Conservation (phyloP, 345 rosid species). For the Rhizophora apiculata region DNA sequence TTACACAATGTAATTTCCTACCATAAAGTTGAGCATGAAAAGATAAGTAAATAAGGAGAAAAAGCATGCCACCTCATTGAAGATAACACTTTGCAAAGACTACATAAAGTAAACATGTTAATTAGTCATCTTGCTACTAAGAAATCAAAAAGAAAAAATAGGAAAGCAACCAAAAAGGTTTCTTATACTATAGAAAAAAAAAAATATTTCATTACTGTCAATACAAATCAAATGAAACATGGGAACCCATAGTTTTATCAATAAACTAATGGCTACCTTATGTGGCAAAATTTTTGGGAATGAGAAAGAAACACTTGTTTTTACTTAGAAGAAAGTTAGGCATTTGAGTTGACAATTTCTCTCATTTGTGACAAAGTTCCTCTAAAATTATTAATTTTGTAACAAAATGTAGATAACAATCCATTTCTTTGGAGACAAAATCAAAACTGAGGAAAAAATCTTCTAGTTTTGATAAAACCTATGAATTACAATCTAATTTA, state of each 20-base stretch:
- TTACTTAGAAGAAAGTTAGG: no score
- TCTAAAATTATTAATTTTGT: no score
- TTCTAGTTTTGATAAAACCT: no score
- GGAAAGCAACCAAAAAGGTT: not conserved
- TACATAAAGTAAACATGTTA: slow-evolving; percentile 39
- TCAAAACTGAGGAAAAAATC: no score
- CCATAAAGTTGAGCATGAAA: not conserved
- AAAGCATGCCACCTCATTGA: slow-evolving; percentile 69
- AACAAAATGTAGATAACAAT: no score
- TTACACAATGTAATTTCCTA: not conserved
- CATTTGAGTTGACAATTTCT: not conserved
- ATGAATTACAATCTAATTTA: no score
- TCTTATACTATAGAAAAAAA: not conserved
- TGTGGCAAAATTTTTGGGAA: no score
- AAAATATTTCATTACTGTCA: not conserved
- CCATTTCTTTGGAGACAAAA: no score
- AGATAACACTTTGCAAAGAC: slow-evolving; percentile 96
- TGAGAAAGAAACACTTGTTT: no score
- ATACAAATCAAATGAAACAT: not conserved
- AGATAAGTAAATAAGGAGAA: slow-evolving; percentile 8
- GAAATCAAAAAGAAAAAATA: not conserved
- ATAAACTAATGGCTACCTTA: no score
- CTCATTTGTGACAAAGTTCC: not conserved
- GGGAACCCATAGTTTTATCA: no score
- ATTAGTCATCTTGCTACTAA: slow-evolving; percentile 21